Evolutionary conservation across 2,329 filamentous ascomycete species (phyloP), one percentile per base, ranked within the genome.

Genomic region (Uncinocarpus reesii): DNA sequence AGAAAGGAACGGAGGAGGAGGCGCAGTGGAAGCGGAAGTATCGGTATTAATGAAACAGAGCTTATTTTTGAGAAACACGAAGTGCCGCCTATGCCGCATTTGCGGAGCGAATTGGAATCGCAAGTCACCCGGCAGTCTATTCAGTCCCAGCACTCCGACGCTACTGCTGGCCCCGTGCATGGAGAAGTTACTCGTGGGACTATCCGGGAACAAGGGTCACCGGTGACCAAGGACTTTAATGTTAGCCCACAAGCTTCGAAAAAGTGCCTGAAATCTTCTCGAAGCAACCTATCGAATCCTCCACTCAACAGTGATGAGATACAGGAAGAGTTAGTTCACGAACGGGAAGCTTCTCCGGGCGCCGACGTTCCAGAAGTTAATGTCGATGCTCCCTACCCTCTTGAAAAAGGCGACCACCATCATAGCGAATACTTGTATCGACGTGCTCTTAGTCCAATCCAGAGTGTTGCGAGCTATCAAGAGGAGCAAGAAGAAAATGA

Each of bases 81-180:
- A 42, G 77, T 85, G 11, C 83, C 88, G 5, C 86, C 86, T 4
- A 87, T 95, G 83, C 90, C 90, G 2, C 45, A 47, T 34, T 75
- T 95, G 53, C 83, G 84, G 65, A 95, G 89, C 65, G 86, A 87
- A 48, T 78, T 94, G 49, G 79, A 84, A 35, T 94, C 90, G 0
- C 89, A 95, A 44, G 67, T 95, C 48, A 96, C 90, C 0, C 77
- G 90, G 57, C 84, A 84, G 13, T 95, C 90, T 0, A 86, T 96
- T 47, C 68, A 92, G 15, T 92, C 89, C 4, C 84, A 86, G 24
- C 81, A 84, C 23, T 86, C 85, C 0, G 86, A 86, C 54, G 73
- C 80, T 44, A 83, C 85, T 13, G 74, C 77, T 40, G 86, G 84
- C 15, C 79, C 81, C 18, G 82, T 74, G 58, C 80, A 76, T 40